phyloP scores from a whole-genome alignment of 1,139 yeast genomes.

The Hansenula anomala region DNA sequence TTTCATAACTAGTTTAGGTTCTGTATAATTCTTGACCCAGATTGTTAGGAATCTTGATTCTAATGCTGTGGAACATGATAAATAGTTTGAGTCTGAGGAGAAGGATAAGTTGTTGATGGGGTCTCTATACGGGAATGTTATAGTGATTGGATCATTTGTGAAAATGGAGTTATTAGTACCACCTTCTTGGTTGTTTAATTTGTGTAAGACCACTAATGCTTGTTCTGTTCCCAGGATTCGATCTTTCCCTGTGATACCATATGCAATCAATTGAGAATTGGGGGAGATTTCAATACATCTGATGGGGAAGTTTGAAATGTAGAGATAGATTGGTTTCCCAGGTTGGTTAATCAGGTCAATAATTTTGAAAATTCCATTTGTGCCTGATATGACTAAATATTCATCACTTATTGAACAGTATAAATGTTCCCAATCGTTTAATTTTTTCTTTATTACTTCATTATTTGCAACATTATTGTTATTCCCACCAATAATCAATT shows the following conservation, averaged over 20 bases:
- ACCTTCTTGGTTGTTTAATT: slow-evolving; percentile 23
- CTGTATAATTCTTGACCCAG: slow-evolving; percentile 53
- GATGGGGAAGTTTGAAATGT: slow-evolving; percentile 69
- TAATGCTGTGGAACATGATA: slow-evolving; percentile 79
- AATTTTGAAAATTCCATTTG: slow-evolving; percentile 66
- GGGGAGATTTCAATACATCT: slow-evolving; percentile 72
- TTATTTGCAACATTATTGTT: slow-evolving; percentile 13
- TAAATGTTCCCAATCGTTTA: slow-evolving; percentile 54
- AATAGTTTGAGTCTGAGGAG: slow-evolving; percentile 62
- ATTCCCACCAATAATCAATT: slow-evolving; percentile 20
- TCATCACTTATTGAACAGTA: slow-evolving; percentile 61
- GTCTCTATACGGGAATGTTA: slow-evolving; percentile 81
- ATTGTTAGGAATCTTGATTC: slow-evolving; percentile 79
- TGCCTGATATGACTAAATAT: slow-evolving; percentile 64
- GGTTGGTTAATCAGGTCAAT: slow-evolving; percentile 52
- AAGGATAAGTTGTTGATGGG: slow-evolving; percentile 73
- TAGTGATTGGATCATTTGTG: slow-evolving; percentile 53
- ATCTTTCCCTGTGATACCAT: slow-evolving; percentile 81
- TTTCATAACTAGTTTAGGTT: slow-evolving; percentile 70
- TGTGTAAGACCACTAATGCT: slow-evolving; percentile 71
- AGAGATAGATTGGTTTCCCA: slow-evolving; percentile 67
- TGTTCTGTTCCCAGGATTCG: slow-evolving; percentile 67
- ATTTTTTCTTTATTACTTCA: slow-evolving; percentile 14
- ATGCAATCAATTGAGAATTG: slow-evolving; percentile 61
- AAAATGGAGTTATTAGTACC: slow-evolving; percentile 5